Conservation (phyloP, 169 alveolate genomes). For the Plasmodium blacklocki region DNA sequence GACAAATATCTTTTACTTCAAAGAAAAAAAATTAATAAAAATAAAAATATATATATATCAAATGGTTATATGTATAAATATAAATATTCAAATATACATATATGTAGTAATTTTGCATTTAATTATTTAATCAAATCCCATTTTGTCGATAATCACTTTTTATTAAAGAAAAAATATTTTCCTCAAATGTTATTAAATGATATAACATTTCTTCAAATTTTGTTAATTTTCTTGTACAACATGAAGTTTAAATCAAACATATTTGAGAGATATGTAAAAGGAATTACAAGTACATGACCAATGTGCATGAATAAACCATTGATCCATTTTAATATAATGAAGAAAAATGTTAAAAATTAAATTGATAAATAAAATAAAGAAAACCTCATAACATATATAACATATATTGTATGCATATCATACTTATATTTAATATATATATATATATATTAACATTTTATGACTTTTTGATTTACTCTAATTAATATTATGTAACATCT, state of each 20-base stretch:
- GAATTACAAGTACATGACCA: background rate
- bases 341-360: no score
- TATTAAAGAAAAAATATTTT: constrained; percentile 16
- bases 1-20: constrained; percentile 17
- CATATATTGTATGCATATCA: no score
- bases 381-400: no score
- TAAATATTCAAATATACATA: constrained; percentile 19
- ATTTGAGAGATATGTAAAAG: constrained; percentile 5
- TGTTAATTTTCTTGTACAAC: background rate
- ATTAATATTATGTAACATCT: no score
- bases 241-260: constrained; percentile 15
- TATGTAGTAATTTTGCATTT: constrained; percentile 10
- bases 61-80: constrained; percentile 70
- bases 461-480: no score
- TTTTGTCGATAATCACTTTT: constrained; percentile 18
- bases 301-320: no score
- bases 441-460: no score
- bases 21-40: background rate
- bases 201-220: constrained; percentile 14
- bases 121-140: constrained; percentile 34
- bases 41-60: constrained; percentile 45
- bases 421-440: no score
- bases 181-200: constrained; percentile 17
- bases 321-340: no score
- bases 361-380: no score